phyloP scores from a whole-genome alignment of 805 yeast species.

The Hanseniaspora clermontiae region DNA sequence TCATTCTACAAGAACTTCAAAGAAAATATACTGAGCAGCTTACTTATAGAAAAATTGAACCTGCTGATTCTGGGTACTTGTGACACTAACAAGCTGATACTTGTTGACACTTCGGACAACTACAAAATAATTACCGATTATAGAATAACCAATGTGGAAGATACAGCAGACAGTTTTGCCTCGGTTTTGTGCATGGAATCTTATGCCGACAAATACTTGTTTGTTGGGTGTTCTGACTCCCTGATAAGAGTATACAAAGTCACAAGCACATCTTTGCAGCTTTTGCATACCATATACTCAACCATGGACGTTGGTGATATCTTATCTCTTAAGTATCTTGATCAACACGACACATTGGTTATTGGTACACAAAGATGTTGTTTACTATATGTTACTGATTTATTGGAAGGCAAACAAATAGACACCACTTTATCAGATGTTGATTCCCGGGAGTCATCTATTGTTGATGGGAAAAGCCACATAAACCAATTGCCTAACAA shows the following conservation, averaged over 20 bases:
- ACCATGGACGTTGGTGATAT: slow-evolving; percentile 86
- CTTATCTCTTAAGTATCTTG: slow-evolving; percentile 66
- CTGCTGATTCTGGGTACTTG: slow-evolving; percentile 5
- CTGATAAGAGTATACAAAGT: slow-evolving; percentile 76
- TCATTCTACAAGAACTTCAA: background rate
- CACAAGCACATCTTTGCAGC: slow-evolving; percentile 15
- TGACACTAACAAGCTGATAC: slow-evolving; percentile 4
- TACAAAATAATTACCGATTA: slow-evolving; percentile 1
- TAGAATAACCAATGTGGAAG: background rate
- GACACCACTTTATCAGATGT: slow-evolving; percentile 5
- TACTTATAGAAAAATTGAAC: slow-evolving; percentile 1
- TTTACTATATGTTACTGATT: slow-evolving; percentile 52
- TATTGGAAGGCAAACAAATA: slow-evolving; percentile 22
- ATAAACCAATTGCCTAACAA: slow-evolving; percentile 38
- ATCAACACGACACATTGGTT: slow-evolving; percentile 45
- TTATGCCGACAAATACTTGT: slow-evolving; percentile 39
- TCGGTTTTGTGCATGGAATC: slow-evolving; percentile 8
- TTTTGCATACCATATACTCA: slow-evolving; percentile 53
- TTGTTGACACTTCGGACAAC: slow-evolving; percentile 5
- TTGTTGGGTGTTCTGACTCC: slow-evolving; percentile 86
- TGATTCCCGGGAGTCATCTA: background rate
- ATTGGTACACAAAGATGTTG: slow-evolving; percentile 91
- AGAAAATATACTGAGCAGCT: slow-evolving; percentile 3
- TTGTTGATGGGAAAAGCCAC: slow-evolving; percentile 13
- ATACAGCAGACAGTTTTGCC: background rate